These are phyloP conservation scores for Acorus calamus DNA, from an alignment of 106 monocot species.

Conservation along the genomic window DNA sequence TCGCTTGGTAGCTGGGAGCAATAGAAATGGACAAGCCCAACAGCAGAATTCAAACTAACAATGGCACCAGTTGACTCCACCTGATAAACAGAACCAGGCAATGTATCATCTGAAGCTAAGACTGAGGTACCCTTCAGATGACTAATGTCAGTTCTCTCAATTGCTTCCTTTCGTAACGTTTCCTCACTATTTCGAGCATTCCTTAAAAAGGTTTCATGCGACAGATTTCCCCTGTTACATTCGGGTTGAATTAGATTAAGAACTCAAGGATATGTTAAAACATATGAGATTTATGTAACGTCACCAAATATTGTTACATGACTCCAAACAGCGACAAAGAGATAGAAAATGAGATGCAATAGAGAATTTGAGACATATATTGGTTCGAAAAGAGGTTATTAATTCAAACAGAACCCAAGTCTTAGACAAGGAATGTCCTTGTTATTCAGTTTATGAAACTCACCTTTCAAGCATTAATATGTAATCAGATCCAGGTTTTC, in stretches of 20 bases:
- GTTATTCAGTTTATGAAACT: too few species aligned
- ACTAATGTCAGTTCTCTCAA: slow-evolving; percentile 97
- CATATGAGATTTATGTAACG: too few species aligned
- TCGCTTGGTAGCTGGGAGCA: slow-evolving; percentile 98
- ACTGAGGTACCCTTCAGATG: slow-evolving; percentile 71
- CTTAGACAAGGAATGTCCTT: too few species aligned
- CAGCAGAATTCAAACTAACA: slow-evolving; percentile 97
- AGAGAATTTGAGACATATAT: too few species aligned
- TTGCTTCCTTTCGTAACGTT: slow-evolving; percentile 93
- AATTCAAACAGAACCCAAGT: too few species aligned
- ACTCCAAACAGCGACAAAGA: too few species aligned
- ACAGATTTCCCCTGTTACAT: slow-evolving; percentile 58
- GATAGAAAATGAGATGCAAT: too few species aligned
- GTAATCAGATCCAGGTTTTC: slow-evolving; percentile 99
- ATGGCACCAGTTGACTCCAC: slow-evolving; percentile 94
- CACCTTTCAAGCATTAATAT: slow-evolving; percentile 95
- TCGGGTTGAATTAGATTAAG: too few species aligned
- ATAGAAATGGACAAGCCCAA: slow-evolving; percentile 95
- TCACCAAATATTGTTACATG: too few species aligned
- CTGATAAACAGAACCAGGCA: slow-evolving; percentile 70
- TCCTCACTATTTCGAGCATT: slow-evolving; percentile 99
- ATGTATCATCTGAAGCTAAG: slow-evolving; percentile 42
- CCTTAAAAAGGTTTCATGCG: slow-evolving; percentile 87
- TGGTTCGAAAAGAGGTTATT: too few species aligned
- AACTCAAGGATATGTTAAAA: too few species aligned